phyloP scores from a whole-genome alignment of 75 land plant species.

The Adiantum capillusveneris region DNA sequence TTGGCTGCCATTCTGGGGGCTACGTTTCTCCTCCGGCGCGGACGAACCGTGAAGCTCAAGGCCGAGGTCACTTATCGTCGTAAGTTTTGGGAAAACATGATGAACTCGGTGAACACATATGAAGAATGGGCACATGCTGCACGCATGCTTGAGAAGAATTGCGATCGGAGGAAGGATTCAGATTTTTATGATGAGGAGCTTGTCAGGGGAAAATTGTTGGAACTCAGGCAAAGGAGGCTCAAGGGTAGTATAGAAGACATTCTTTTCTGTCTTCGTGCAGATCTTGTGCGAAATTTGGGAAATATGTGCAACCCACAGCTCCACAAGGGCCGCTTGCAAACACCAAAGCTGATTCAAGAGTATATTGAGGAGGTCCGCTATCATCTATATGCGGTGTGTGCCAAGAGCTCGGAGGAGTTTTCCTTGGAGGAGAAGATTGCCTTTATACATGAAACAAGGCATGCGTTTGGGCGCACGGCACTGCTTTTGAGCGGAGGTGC shows the following conservation, averaged over 20 bases:
- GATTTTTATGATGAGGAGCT: constrained; percentile 30
- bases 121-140: constrained; percentile 38
- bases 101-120: constrained; percentile 23
- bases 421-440: constrained; percentile 29
- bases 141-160: constrained; percentile 20
- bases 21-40: constrained; percentile 14
- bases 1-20: constrained; percentile 16
- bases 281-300: constrained; percentile 29
- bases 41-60: constrained; percentile 10
- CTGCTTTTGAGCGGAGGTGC: constrained; percentile 34
- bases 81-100: constrained; percentile 19
- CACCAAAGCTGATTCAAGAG: constrained; percentile 26
- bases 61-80: constrained; percentile 14
- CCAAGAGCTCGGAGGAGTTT: constrained; percentile 19
- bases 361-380: constrained; percentile 30
- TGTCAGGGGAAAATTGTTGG: constrained; percentile 22
- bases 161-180: constrained; percentile 15
- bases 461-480: constrained; percentile 32
- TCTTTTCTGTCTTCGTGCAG: constrained; percentile 28
- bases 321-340: constrained; percentile 21
- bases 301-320: constrained; percentile 37
- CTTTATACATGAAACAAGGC: constrained; percentile 29
- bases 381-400: constrained; percentile 27
- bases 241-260: constrained; percentile 27
- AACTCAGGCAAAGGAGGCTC: constrained; percentile 21